Evolutionary conservation across 306 rosid species (phyloP).

Genomic region (Lathyrus tuberosus): DNA sequence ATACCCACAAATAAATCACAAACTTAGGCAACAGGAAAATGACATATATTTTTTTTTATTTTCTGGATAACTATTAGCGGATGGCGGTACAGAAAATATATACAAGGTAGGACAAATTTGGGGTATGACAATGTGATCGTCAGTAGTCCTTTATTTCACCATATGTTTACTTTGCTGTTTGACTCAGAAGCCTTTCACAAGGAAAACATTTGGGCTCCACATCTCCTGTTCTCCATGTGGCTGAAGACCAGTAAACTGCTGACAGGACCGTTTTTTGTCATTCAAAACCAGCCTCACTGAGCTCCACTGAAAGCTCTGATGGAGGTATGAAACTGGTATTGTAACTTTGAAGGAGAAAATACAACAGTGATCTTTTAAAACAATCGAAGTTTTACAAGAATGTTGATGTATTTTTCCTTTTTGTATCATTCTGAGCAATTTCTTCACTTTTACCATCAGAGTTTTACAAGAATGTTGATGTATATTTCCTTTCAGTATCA

Average conservation of each 20-base stretch:
- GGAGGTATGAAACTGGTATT: constrained; percentile 60
- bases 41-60: too few relatives aligned
- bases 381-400: constrained; percentile 16
- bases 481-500: background rate
- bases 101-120: too few relatives aligned
- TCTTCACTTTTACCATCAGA: constrained; percentile 2
- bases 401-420: constrained; percentile 7
- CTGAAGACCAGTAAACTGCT: constrained; percentile 61
- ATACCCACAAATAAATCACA: too few relatives aligned
- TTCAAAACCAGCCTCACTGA: constrained; percentile 88
- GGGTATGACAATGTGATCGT: too few relatives aligned
- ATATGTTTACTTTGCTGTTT: constrained; percentile 41
- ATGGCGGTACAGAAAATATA: too few relatives aligned
- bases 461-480: constrained; percentile 19
- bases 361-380: constrained; percentile 13
- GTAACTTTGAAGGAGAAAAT: constrained; percentile 20
- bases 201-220: constrained; percentile 49
- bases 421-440: constrained; percentile 3
- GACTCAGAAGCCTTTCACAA: constrained; percentile 57
- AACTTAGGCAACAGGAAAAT: too few relatives aligned
- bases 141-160: constrained; percentile 18
- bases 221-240: constrained; percentile 49
- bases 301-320: constrained; percentile 92
- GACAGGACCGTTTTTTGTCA: constrained; percentile 82
- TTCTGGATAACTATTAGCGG: too few relatives aligned